phyloP scores from a whole-genome alignment of 2,329 filamentous ascomycete genomes.

The Talaromyces sp. region DNA sequence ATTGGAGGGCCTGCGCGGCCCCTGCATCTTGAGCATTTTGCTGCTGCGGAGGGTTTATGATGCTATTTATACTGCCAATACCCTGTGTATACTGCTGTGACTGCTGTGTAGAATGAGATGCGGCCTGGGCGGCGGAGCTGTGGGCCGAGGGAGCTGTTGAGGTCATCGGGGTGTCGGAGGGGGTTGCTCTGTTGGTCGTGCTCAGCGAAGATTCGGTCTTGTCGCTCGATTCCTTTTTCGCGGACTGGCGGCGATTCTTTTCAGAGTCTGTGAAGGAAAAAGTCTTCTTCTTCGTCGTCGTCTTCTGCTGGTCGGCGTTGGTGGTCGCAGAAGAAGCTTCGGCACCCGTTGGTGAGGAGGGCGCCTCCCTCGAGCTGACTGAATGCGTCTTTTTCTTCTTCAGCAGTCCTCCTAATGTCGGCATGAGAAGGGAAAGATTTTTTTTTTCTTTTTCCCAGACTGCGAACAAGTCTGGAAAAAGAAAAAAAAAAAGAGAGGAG shows the following conservation, averaged over 20 bases:
- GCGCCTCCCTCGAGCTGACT: slow-evolving; percentile 53
- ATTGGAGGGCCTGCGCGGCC: slow-evolving; percentile 3
- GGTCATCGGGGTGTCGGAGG: slow-evolving; percentile 17
- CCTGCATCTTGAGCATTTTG: slow-evolving; percentile 19
- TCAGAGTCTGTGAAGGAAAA: slow-evolving; percentile 7
- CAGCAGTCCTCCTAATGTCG: slow-evolving; percentile 80
- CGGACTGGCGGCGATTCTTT: slow-evolving; percentile 1
- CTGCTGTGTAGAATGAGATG: slow-evolving; percentile 30
- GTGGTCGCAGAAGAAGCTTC: slow-evolving; percentile 44
- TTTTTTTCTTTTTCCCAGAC: slow-evolving; percentile 16
- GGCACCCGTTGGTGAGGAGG: slow-evolving; percentile 57
- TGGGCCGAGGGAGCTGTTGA: slow-evolving; percentile 28
- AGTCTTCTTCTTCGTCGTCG: slow-evolving; percentile 12
- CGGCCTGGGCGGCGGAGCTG: slow-evolving; percentile 22
- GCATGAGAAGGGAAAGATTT: slow-evolving; percentile 55
- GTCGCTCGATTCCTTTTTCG: slow-evolving; percentile 13
- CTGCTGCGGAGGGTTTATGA: slow-evolving; percentile 59
- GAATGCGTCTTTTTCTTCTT: slow-evolving; percentile 99
- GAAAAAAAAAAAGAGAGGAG: background rate
- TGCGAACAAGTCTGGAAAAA: slow-evolving; percentile 14
- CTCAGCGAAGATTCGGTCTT: slow-evolving; percentile 14
- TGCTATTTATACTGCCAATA: slow-evolving; percentile 73
- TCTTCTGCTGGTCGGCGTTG: background rate
- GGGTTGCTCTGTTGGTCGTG: background rate
- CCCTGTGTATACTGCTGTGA: slow-evolving; percentile 46